These are phyloP conservation scores for Ehretia macrophylla DNA, from an alignment of 257 asterid species.

Conservation along the genomic window DNA sequence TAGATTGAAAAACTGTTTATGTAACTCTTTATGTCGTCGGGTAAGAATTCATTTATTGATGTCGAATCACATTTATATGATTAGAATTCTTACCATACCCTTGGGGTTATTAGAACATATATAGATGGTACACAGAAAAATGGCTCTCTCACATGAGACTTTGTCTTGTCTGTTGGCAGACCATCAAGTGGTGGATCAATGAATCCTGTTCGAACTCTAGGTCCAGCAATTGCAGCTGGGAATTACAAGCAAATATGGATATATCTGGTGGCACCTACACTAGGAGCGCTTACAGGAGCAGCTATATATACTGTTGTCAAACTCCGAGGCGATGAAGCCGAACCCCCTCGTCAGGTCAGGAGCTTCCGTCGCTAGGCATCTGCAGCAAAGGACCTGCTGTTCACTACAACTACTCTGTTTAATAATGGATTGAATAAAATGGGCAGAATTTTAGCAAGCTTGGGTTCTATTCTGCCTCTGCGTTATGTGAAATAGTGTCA, in stretches of 20 bases:
- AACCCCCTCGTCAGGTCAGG: conserved; percentile 22
- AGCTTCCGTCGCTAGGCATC: conserved; percentile 34
- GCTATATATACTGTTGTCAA: conserved; percentile 40
- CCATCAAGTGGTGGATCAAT: conserved; percentile 85
- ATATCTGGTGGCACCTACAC: conserved; percentile 73
- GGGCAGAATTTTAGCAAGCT: background rate
- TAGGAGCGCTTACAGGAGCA: conserved; percentile 80
- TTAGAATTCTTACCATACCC: too few relatives aligned
- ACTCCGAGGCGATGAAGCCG: conserved; percentile 20
- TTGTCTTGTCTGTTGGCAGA: too few relatives aligned
- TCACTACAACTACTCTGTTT: background rate
- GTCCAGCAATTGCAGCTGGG: conserved; percentile 96
- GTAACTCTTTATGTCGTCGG: too few relatives aligned
- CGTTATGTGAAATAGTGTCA: background rate
- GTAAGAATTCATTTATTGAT: too few relatives aligned
- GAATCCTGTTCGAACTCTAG: conserved; percentile 87
- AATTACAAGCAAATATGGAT: conserved; percentile 81
- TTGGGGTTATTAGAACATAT: too few relatives aligned
- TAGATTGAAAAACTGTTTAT: too few relatives aligned
- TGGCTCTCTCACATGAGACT: too few relatives aligned
- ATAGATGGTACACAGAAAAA: too few relatives aligned
- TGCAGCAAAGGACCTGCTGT: background rate
- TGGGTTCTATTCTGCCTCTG: background rate
- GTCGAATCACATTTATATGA: too few relatives aligned
- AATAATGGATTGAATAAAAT: background rate